Base-by-base conservation (phyloP, 805 yeast species). In the Candida odintsovae region DNA sequence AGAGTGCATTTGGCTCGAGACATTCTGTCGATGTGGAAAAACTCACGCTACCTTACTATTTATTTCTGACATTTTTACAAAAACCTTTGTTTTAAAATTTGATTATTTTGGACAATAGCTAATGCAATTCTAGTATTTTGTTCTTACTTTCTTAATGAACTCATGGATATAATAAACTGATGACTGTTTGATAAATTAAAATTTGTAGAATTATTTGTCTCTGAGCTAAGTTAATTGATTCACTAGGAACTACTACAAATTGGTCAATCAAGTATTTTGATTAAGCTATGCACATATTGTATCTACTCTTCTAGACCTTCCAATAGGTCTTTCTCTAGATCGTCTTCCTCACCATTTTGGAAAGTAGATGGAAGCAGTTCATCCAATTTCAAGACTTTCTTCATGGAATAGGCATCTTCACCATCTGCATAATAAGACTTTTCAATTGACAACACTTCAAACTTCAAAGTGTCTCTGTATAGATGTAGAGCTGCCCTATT, bases 1-100 rank as follows among this genome's bases (percentile, higher is more conserved):
- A 50, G 96, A 89, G 96, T 88, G 97, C 97, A 89, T 89, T 89
- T 89, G 97, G 96, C 97, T 89, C 96, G 95, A 89, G 96, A 86
- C 85, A 65, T 75, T 72, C 67, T 73, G 89, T 85, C 89, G 90
- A 76, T 89, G 97, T 89, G 96, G 97, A 89, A 86, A 86, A 86
- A 87, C 75, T 80, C 96, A 77, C 82, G 97, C 97, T 89, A 89
- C 97, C 97, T 89, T 75, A 78, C 65, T 71, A 70, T 68, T 69
- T 73, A 70, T 74, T 77, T 78, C 86, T 80, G 86, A 81, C n/a
- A 37, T 21, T 13, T 15, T 6, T 15, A 13, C 22, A 20, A 18
- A 39, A 25, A 23, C 29, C 33, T 39, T 23, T 23, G 41, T 39
- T 39, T 23, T 12, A 26, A 39, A 33, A 28, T 26, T 31, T 20